These are phyloP conservation scores for Brachypodium distachyon DNA, from an alignment of 202 grass and related monocot genomes.

Conservation along the genomic window DNA sequence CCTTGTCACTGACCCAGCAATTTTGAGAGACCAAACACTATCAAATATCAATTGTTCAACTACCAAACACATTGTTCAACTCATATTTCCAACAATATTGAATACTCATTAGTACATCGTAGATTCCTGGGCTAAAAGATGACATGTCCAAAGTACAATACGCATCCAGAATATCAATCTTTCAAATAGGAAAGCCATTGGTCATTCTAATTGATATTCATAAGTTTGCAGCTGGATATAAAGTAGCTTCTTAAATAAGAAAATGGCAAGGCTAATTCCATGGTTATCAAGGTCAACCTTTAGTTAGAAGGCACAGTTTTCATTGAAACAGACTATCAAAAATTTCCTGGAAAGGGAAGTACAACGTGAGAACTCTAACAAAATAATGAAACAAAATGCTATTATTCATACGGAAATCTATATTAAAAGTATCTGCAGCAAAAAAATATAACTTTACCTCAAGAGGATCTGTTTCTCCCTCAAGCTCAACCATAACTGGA, in stretches of 20 bases:
- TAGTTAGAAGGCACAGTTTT: background rate
- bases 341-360: background rate
- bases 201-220: too few relatives aligned
- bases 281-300: background rate
- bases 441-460: slow-evolving; percentile 45
- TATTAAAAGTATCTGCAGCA: background rate
- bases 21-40: background rate
- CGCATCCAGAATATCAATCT: background rate
- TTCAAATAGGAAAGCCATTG: background rate
- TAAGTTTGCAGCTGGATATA: background rate
- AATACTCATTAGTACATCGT: background rate
- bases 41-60: background rate
- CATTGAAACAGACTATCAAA: background rate
- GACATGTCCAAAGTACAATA: background rate
- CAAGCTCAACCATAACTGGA: slow-evolving; percentile 96
- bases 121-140: background rate
- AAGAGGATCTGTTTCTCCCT: slow-evolving; percentile 90
- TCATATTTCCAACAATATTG: background rate
- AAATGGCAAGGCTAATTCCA: background rate
- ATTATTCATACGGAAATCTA: background rate
- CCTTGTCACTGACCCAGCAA: background rate
- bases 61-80: background rate
- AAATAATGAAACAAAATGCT: background rate
- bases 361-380: background rate
- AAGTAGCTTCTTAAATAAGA: background rate